Evolutionary conservation across 2,329 filamentous ascomycete species (phyloP).

Genomic region (Colletotrichum sp.): DNA sequence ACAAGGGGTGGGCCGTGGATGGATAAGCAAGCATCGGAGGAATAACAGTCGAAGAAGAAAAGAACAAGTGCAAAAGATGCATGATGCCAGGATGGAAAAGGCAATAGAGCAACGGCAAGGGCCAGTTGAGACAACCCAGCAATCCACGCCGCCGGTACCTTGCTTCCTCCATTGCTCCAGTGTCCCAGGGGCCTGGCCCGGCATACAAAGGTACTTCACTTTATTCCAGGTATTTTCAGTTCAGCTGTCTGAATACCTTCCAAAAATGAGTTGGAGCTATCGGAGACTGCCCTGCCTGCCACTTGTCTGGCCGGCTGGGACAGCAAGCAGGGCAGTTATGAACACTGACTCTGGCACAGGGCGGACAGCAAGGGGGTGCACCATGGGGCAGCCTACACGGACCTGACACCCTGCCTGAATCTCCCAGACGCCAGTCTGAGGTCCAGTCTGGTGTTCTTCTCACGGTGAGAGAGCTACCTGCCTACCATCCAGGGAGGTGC

Average conservation of each 20-base stretch:
- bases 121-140: conserved; percentile 18
- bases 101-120: conserved; percentile 8
- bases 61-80: neutral
- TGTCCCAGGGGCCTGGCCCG: neutral
- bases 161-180: neutral
- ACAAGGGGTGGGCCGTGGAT: neutral
- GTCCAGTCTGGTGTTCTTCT: neutral
- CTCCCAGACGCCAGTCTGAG: neutral
- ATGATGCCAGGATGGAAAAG: neutral
- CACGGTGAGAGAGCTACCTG: neutral
- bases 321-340: neutral
- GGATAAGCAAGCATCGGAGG: conserved; percentile 6
- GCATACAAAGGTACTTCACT: neutral
- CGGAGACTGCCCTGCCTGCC: neutral
- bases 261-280: neutral
- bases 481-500: neutral
- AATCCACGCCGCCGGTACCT: conserved; percentile 14
- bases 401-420: conserved; percentile 13
- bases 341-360: neutral
- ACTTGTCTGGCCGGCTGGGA: neutral
- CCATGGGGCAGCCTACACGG: neutral
- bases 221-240: neutral
- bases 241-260: neutral
- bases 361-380: neutral
- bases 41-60: conserved; percentile 2